phyloP scores from a whole-genome alignment of 768 basidiomycete genomes.

The Pisolithus tinctorius region DNA sequence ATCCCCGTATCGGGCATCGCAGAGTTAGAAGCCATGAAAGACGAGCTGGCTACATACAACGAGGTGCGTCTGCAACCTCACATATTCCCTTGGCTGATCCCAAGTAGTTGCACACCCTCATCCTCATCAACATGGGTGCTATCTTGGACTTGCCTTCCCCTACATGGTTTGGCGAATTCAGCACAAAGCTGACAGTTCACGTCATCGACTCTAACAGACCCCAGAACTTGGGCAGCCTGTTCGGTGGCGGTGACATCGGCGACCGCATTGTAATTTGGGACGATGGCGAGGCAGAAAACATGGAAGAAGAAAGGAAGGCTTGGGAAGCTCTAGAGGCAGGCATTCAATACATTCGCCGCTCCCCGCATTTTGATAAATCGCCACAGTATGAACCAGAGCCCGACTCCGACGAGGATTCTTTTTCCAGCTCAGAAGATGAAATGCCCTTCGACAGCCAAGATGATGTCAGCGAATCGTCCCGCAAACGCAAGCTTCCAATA shows the following conservation, averaged over 20 bases:
- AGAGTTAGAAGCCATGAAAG: slow-evolving; percentile 60
- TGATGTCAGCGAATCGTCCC: slow-evolving; percentile 26
- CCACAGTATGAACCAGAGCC: slow-evolving; percentile 71
- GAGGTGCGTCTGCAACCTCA: slow-evolving; percentile 44
- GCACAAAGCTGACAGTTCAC: slow-evolving; percentile 63
- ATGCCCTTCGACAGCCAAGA: slow-evolving; percentile 38
- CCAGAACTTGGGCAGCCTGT: slow-evolving; percentile 81
- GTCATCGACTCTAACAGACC: slow-evolving; percentile 94
- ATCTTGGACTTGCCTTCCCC: slow-evolving; percentile 73
- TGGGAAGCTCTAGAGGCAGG: slow-evolving; percentile 81
- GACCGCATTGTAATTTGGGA: slow-evolving; percentile 89
- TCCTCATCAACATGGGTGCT: slow-evolving; percentile 89
- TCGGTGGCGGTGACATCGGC: slow-evolving; percentile 58
- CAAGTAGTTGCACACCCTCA: slow-evolving; percentile 73
- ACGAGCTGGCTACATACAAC: slow-evolving; percentile 56
- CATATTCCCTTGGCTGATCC: slow-evolving; percentile 1
- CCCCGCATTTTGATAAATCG: slow-evolving; percentile 4
- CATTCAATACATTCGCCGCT: background rate
- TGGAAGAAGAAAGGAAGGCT: slow-evolving; percentile 68
- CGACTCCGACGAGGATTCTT: slow-evolving; percentile 57
- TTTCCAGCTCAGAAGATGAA: slow-evolving; percentile 38
- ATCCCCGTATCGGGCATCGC: slow-evolving; percentile 84
- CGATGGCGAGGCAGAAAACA: slow-evolving; percentile 69
- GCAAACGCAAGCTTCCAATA: slow-evolving; percentile 45
- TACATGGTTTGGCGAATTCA: slow-evolving; percentile 73